These are phyloP conservation scores for Zoysia pacifica DNA, from an alignment of 176 grass and related monocot species.

Conservation along the genomic window DNA sequence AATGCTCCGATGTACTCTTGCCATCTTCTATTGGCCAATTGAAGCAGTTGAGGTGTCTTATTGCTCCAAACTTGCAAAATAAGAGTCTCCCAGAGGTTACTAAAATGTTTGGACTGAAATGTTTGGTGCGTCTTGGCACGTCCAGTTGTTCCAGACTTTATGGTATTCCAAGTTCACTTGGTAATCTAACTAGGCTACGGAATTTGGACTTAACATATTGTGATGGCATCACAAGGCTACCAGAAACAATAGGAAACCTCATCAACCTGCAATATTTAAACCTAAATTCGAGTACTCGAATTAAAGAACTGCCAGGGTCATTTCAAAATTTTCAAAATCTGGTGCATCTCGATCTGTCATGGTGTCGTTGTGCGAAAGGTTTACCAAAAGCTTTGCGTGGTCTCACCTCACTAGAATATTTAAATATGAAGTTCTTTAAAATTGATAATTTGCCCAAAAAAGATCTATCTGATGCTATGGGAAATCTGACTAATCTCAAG, in stretches of 20 bases:
- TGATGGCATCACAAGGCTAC: too few species aligned
- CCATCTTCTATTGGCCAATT: background rate
- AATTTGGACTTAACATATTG: too few species aligned
- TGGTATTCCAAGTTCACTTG: background rate
- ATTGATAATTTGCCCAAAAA: too few species aligned
- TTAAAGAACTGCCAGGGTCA: background rate
- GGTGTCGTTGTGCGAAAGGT: rapidly evolving
- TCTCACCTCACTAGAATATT: background rate
- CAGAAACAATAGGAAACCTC: background rate
- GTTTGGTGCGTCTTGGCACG: background rate
- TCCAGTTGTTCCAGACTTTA: background rate
- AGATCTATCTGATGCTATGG: background rate
- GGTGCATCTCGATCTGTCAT: background rate
- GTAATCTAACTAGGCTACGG: background rate
- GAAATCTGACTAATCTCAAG: background rate
- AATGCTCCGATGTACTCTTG: background rate
- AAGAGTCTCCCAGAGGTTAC: background rate
- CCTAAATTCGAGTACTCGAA: background rate
- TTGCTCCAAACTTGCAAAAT: conserved; percentile 4
- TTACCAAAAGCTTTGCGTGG: background rate
- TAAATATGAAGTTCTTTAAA: background rate
- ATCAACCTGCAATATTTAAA: background rate
- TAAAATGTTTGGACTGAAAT: background rate
- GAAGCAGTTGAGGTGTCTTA: background rate
- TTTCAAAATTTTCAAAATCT: background rate